Evolutionary conservation across 192 early-diverging fungal genomes (phyloP).

Genomic region (Gaertneriomyces semiglobifer): DNA sequence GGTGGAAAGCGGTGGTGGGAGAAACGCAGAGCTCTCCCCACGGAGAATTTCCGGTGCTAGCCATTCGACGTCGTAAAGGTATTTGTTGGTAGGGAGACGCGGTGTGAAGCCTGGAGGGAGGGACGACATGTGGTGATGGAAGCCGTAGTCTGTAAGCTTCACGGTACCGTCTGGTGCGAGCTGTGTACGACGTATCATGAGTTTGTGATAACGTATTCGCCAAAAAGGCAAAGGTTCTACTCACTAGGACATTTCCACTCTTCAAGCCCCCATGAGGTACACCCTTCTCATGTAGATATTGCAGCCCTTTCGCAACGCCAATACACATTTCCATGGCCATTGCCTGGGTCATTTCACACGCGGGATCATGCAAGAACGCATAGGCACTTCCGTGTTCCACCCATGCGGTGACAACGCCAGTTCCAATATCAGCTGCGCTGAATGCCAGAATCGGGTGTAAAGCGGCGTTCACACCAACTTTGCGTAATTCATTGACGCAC

Average conservation of each 20-base stretch:
- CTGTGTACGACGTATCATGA: background rate
- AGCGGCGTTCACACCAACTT: slow-evolving; percentile 10
- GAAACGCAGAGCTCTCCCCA: background rate
- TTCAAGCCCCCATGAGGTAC: slow-evolving; percentile 46
- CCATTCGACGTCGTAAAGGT: slow-evolving; percentile 27
- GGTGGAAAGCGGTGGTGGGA: background rate
- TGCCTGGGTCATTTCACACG: slow-evolving; percentile 32
- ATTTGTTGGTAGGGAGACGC: background rate
- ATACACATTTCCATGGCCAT: slow-evolving; percentile 30
- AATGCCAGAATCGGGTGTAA: slow-evolving; percentile 36
- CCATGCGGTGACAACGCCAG: slow-evolving; percentile 41
- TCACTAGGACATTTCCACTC: slow-evolving; percentile 44
- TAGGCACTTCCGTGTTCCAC: slow-evolving; percentile 24
- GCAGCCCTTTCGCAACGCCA: slow-evolving; percentile 24
- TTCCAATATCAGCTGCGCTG: slow-evolving; percentile 37
- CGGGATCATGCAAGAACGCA: slow-evolving; percentile 36
- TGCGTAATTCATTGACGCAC: slow-evolving; percentile 24
- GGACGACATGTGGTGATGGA: background rate
- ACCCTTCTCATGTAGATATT: slow-evolving; percentile 29
- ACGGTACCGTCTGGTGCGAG: slow-evolving; percentile 29
- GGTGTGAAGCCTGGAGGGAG: slow-evolving; percentile 21
- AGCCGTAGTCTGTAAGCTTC: slow-evolving; percentile 43
- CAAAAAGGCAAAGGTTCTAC: background rate
- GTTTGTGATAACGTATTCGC: background rate
- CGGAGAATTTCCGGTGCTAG: slow-evolving; percentile 33